These are phyloP conservation scores for Gymnopilus junonius DNA, from an alignment of 768 basidiomycete species.

Conservation along the genomic window DNA sequence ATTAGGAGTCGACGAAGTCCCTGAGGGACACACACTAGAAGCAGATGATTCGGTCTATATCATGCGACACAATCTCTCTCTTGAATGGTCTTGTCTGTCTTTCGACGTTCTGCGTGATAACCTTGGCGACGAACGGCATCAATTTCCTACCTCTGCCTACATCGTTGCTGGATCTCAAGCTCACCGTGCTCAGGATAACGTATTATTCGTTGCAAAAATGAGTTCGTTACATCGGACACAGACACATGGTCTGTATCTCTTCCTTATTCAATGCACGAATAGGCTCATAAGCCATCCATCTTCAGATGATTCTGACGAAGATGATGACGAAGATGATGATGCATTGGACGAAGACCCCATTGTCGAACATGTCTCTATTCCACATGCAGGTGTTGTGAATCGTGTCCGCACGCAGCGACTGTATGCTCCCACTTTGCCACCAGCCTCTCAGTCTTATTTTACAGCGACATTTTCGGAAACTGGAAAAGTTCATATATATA, in stretches of 20 bases:
- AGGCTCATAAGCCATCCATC: constrained; percentile 52
- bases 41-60: constrained; percentile 95
- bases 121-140: constrained; percentile 87
- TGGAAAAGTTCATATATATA: constrained; percentile 96
- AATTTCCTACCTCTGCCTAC: constrained; percentile 88
- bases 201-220: constrained; percentile 89
- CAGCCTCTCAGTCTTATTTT: constrained; percentile 85
- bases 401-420: constrained; percentile 92
- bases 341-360: constrained; percentile 91
- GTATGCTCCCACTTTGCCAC: constrained; percentile 44
- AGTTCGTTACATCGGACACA: constrained; percentile 92
- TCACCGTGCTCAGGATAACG: constrained; percentile 76
- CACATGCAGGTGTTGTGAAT: constrained; percentile 92
- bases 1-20: constrained; percentile 66
- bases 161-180: constrained; percentile 95
- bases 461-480: constrained; percentile 95
- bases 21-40: constrained; percentile 86
- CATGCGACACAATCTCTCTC: constrained; percentile 93
- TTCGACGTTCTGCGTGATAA: constrained; percentile 93
- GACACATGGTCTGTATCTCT: constrained; percentile 70
- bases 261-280: constrained; percentile 7
- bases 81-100: constrained; percentile 95
- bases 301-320: constrained; percentile 56
- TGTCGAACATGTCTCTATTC: constrained; percentile 86
- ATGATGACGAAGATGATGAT: constrained; percentile 79